Percentiles rank a stretch among this genome's conserved stretches.
phyloP scores from a whole-genome alignment of 768 basidiomycete species.

The Amanita subjunquillea region DNA sequence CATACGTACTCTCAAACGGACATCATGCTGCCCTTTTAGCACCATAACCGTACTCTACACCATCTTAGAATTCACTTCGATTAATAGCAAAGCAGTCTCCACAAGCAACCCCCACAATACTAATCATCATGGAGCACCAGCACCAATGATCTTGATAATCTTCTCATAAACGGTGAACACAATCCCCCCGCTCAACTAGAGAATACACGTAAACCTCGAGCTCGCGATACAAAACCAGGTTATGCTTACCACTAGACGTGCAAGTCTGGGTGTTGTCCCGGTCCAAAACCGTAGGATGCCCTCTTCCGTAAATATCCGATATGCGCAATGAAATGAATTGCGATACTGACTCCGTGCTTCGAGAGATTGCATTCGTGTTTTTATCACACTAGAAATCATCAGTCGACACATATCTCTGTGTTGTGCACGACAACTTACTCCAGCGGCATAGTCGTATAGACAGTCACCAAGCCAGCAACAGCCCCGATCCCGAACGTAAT shows the following conservation, averaged over 20 bases:
- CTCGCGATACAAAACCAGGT: not conserved
- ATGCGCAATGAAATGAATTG: slow-evolving; percentile 93
- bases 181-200: slow-evolving; percentile 83
- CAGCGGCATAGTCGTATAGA: slow-evolving; percentile 82
- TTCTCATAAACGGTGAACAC: slow-evolving; percentile 90
- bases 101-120: not conserved
- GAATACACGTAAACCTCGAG: not conserved
- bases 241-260: slow-evolving; percentile 66
- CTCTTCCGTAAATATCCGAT: slow-evolving; percentile 90
- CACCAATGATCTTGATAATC: slow-evolving; percentile 34
- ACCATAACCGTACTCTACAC: not conserved
- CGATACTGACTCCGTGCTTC: slow-evolving; percentile 75
- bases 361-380: slow-evolving; percentile 96
- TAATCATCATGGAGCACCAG: slow-evolving; percentile 5
- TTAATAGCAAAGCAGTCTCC: no score
- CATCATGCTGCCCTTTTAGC: no score
- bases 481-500: slow-evolving; percentile 95
- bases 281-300: slow-evolving; percentile 92
- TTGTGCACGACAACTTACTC: slow-evolving; percentile 37
- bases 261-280: slow-evolving; percentile 86
- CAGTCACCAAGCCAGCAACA: slow-evolving; percentile 89
- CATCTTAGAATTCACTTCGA: no score
- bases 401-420: not conserved
- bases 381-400: slow-evolving; percentile 61
- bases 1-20: no score